Percentiles rank a stretch among this genome's conserved stretches.
phyloP scores from a whole-genome alignment of 2,329 filamentous ascomycete species.

The Aspergillus ruber region DNA sequence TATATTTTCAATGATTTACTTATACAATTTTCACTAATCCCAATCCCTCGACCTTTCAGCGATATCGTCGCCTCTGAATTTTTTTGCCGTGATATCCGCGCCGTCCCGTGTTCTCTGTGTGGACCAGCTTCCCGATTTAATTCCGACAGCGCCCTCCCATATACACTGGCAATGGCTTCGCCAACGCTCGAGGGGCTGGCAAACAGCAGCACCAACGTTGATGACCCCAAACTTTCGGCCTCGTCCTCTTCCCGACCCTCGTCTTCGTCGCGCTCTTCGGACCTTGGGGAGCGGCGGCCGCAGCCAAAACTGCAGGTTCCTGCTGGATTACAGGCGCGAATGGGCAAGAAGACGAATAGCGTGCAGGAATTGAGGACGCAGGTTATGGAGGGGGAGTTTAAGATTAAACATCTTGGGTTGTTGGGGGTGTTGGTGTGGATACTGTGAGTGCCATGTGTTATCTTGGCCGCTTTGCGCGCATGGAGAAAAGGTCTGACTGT shows the following conservation, averaged over 20 bases:
- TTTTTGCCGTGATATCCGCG: neutral
- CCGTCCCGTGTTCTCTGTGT: neutral
- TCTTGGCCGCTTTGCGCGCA: neutral
- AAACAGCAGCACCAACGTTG: conserved; percentile 4
- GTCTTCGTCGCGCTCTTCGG: conserved; percentile 5
- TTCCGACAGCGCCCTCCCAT: neutral
- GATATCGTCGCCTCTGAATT: neutral
- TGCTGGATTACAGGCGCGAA: conserved; percentile 8
- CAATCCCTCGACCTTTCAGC: neutral
- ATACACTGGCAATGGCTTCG: conserved; percentile 7
- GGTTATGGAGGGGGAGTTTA: conserved; percentile 33
- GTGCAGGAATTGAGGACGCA: conserved; percentile 22
- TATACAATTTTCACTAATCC: conserved; percentile 1
- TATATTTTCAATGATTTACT: conserved; percentile 10
- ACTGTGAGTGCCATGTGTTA: conserved; percentile 25
- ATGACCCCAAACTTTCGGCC: conserved; percentile 2
- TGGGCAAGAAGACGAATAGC: conserved; percentile 18
- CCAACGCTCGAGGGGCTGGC: conserved; percentile 3
- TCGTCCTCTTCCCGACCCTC: conserved; percentile 3
- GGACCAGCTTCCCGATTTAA: neutral
- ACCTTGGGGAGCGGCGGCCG: conserved; percentile 7
- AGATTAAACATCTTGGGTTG: conserved; percentile 30
- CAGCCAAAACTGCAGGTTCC: conserved; percentile 6
- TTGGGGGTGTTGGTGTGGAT: conserved; percentile 36
- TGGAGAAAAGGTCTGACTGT: neutral